Evolutionary conservation across 352 stramenopile genomes (phyloP).

Genomic region (Aphanomyces invadans): DNA sequence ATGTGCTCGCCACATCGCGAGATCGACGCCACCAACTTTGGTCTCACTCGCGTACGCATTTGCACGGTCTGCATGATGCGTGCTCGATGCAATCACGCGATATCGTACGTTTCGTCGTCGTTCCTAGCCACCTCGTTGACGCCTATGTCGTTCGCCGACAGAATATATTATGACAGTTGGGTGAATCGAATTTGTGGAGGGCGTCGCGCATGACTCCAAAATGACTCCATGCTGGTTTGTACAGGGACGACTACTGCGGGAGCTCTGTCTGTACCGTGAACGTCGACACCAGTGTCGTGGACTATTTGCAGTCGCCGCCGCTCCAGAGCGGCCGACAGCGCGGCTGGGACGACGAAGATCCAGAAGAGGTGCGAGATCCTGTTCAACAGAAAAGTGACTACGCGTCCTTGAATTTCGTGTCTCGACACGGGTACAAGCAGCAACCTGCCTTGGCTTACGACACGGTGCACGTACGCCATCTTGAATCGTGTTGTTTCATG

Average conservation of each 20-base stretch:
- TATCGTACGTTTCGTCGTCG: background rate
- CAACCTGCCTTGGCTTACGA: background rate
- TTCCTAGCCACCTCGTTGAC: no score
- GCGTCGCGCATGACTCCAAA: no score
- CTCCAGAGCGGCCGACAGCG: background rate
- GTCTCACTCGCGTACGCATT: slow-evolving; percentile 55
- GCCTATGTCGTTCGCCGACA: no score
- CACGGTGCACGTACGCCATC: background rate
- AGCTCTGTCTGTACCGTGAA: background rate
- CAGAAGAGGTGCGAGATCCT: no score
- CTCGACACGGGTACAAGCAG: background rate
- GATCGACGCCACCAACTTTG: slow-evolving; percentile 61
- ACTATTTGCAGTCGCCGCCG: background rate
- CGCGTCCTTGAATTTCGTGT: no score
- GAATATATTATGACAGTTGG: no score
- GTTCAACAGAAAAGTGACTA: no score
- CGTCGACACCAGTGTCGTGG: background rate
- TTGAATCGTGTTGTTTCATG: background rate
- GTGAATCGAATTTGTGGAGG: no score
- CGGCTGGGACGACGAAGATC: background rate
- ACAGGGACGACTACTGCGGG: background rate
- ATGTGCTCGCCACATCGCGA: slow-evolving; percentile 48
- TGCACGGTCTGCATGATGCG: slow-evolving; percentile 52
- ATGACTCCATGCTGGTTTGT: background rate
- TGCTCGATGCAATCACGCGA: slow-evolving; percentile 23